Evolutionary conservation across 2,329 filamentous ascomycete genomes (phyloP).

Genomic region (Emergomyces orientalis): DNA sequence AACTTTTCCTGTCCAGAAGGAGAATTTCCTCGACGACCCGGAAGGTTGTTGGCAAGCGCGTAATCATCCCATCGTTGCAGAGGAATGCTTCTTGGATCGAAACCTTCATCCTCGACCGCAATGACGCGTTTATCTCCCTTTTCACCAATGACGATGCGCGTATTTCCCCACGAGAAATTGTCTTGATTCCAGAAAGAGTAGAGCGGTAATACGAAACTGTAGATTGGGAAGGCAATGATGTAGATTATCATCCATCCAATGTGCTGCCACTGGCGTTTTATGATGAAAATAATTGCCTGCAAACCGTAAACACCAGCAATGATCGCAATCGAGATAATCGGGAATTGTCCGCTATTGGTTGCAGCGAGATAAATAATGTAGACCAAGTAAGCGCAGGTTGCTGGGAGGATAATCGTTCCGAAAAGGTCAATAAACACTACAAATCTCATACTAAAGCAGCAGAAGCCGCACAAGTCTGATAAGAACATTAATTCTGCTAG

Average conservation of each 20-base stretch:
- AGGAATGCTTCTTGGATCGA: constrained; percentile 86
- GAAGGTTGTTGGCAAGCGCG: constrained; percentile 73
- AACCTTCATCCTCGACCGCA: constrained; percentile 70
- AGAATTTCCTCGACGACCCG: constrained; percentile 69
- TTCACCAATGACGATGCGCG: constrained; percentile 91
- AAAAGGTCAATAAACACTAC: constrained; percentile 90
- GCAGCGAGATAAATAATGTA: constrained; percentile 79
- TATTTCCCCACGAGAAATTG: constrained; percentile 98
- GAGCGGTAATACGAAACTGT: constrained; percentile 79
- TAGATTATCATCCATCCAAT: constrained; percentile 99
- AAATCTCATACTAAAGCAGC: constrained; percentile 96
- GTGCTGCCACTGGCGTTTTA: constrained; percentile 97
- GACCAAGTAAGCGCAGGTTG: constrained; percentile 74
- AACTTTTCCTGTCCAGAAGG: constrained; percentile 55
- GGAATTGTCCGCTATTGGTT: constrained; percentile 62
- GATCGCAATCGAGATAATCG: constrained; percentile 78
- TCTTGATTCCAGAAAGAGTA: constrained; percentile 99
- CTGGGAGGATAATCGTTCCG: constrained; percentile 84
- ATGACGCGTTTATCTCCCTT: constrained; percentile 86
- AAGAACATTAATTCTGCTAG: constrained; percentile 81
- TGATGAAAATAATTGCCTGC: constrained; percentile 89
- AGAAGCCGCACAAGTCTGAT: constrained; percentile 95
- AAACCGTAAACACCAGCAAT: constrained; percentile 88
- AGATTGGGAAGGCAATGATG: constrained; percentile 87
- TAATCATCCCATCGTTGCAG: constrained; percentile 98